These are phyloP conservation scores for Sarocladium oryzae DNA, from an alignment of 2,329 filamentous ascomycete genomes.

Conservation along the genomic window DNA sequence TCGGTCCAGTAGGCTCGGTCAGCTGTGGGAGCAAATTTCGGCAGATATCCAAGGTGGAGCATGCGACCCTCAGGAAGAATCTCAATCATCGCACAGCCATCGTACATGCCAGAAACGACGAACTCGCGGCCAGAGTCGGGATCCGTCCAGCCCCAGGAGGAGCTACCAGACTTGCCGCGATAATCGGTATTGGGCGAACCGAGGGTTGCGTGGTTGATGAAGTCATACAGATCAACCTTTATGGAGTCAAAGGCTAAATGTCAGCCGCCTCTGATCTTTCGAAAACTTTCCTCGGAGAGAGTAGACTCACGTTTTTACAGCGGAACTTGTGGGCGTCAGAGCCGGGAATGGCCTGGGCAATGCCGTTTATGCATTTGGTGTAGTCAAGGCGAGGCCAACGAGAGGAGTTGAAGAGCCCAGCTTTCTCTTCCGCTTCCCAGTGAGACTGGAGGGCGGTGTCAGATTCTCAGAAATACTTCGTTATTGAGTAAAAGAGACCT, in stretches of 20 bases:
- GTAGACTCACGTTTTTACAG: constrained; percentile 16
- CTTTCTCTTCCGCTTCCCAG: constrained; percentile 17
- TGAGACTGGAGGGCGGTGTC: too few relatives aligned
- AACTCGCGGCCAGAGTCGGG: constrained; percentile 27
- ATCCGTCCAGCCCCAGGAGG: constrained; percentile 36
- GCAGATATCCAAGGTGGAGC: constrained; percentile 34
- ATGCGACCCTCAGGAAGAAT: constrained; percentile 34
- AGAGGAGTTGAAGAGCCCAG: constrained; percentile 19
- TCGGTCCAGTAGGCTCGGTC: constrained; percentile 25
- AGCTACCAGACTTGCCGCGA: constrained; percentile 19
- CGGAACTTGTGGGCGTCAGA: constrained; percentile 18
- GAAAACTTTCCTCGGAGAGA: neutral
- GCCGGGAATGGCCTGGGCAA: constrained; percentile 17
- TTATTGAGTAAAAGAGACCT: neutral
- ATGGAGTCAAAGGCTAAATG: neutral
- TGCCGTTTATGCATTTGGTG: constrained; percentile 18
- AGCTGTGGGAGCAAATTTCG: constrained; percentile 12
- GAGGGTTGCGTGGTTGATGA: constrained; percentile 44
- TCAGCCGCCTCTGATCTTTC: neutral
- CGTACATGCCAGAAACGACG: constrained; percentile 19
- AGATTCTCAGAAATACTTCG: too few relatives aligned
- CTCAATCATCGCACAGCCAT: constrained; percentile 39
- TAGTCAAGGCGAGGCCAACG: constrained; percentile 19
- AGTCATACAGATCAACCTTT: constrained; percentile 46
- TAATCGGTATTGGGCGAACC: constrained; percentile 30